A percentile compares a stretch with the other conserved stretches of the same genome.
phyloP scores from a whole-genome alignment of 768 basidiomycete species.

The Tylopilus rubrobrunneus region DNA sequence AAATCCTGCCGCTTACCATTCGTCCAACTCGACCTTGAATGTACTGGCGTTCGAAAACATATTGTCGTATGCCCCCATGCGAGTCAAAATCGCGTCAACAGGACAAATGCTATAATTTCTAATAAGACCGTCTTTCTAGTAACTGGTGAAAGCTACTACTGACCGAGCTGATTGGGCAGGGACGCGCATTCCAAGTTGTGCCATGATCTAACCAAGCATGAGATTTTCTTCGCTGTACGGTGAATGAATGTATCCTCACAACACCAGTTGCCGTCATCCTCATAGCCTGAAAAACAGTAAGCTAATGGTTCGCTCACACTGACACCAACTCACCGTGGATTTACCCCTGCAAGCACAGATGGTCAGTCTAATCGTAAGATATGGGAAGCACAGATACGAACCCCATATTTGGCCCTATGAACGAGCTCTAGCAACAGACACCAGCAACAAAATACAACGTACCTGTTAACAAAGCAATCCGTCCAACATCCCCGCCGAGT shows the following conservation, averaged over 20 bases:
- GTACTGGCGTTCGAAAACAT: constrained; percentile 94
- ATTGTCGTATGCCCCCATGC: constrained; percentile 99
- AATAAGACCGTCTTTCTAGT: constrained; percentile 3
- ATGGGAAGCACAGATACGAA: constrained; percentile 34
- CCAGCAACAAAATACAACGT: constrained; percentile 19
- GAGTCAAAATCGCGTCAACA: constrained; percentile 87
- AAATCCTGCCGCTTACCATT: constrained; percentile 56
- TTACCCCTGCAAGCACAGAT: constrained; percentile 52
- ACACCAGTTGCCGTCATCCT: constrained; percentile 96
- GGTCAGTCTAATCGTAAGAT: background rate
- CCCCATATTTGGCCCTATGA: constrained; percentile 83
- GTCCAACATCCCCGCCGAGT: constrained; percentile 71
- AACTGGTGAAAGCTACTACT: constrained; percentile 23
- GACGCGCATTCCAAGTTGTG: constrained; percentile 93
- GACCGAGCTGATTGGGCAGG: constrained; percentile 81
- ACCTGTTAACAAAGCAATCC: constrained; percentile 86
- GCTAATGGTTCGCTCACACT: background rate
- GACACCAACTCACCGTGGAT: constrained; percentile 51
- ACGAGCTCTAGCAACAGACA: background rate
- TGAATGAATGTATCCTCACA: constrained; percentile 38
- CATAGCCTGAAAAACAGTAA: constrained; percentile 52
- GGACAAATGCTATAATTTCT: constrained; percentile 63
- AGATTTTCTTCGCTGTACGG: background rate
- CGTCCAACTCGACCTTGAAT: constrained; percentile 98
- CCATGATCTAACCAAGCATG: constrained; percentile 62